phyloP scores from a whole-genome alignment of 192 early-diverging fungal genomes.

The Helicostylum pulchrum region DNA sequence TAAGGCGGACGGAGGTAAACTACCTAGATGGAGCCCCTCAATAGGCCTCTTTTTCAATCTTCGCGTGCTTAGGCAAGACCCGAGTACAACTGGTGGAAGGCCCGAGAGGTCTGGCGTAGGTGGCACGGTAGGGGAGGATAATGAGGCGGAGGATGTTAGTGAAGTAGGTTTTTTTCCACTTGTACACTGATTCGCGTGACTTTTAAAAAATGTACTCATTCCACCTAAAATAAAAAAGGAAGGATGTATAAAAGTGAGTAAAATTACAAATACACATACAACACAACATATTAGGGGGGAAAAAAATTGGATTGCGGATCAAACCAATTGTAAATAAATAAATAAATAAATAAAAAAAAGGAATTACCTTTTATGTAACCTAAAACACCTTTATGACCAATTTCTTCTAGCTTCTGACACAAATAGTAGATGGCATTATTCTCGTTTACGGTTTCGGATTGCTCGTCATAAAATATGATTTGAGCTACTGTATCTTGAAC shows the following conservation, averaged over 20 bases:
- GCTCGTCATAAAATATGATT: slow-evolving; percentile 69
- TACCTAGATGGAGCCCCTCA: slow-evolving; percentile 20
- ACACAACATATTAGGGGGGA: no score
- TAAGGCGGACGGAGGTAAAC: slow-evolving; percentile 35
- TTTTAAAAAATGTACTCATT: slow-evolving; percentile 35
- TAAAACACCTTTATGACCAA: slow-evolving; percentile 46
- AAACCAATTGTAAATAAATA: no score
- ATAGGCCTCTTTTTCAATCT: neutral
- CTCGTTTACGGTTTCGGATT: slow-evolving; percentile 44
- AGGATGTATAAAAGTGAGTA: no score
- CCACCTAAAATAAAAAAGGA: slow-evolving; percentile 37
- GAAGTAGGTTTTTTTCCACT: neutral
- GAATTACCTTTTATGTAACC: slow-evolving; percentile 44
- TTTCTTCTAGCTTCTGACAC: slow-evolving; percentile 55
- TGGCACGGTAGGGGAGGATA: neutral
- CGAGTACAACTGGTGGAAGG: neutral
- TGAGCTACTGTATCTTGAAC: slow-evolving; percentile 52
- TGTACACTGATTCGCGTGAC: slow-evolving; percentile 14
- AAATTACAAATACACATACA: no score
- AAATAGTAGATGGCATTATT: slow-evolving; percentile 49
- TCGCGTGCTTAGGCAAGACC: no score
- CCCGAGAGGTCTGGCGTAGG: no score
- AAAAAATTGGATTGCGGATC: no score
- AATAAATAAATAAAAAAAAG: no score
- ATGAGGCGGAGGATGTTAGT: neutral